Conservation (phyloP, 306 rosid genomes). For the Alnus glutinosa region DNA sequence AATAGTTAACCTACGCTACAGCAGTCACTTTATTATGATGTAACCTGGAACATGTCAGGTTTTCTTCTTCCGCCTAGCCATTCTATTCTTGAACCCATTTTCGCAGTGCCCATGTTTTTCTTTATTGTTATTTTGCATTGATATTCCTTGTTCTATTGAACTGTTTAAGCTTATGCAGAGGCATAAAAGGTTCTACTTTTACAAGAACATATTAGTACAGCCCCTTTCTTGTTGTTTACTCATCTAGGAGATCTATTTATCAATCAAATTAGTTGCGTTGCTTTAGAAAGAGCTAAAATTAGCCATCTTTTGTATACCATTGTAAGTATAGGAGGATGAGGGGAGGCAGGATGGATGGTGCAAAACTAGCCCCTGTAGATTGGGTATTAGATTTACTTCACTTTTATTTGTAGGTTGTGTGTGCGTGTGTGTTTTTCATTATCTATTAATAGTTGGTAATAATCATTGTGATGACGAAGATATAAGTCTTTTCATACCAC, state of each 20-base stretch:
- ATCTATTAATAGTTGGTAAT: not conserved
- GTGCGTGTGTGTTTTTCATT: not conserved
- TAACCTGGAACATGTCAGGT: not conserved
- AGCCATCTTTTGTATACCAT: not conserved
- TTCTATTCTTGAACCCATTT: not conserved
- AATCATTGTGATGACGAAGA: not conserved
- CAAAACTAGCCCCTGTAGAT: not conserved
- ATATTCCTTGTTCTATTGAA: not conserved
- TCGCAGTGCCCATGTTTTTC: not conserved
- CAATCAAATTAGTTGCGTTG: not conserved
- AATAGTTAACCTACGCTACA: not conserved
- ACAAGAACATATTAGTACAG: not conserved
- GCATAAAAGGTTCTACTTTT: not conserved
- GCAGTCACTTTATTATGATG: not conserved
- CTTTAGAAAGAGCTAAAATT: not conserved
- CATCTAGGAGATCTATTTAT: not conserved
- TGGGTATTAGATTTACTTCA: not conserved
- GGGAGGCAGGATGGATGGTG: not conserved
- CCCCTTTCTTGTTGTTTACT: not conserved
- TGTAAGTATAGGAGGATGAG: not conserved
- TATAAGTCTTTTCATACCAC: not conserved
- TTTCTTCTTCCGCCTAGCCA: not conserved
- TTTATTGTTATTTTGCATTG: not conserved
- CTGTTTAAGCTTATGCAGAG: not conserved
- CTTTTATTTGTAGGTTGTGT: not conserved